A percentile compares a stretch with the other conserved stretches of the same genome.
Evolutionary conservation across 208 protist genomes (phyloP).

Genomic region (Tritrichomonas foetus): DNA sequence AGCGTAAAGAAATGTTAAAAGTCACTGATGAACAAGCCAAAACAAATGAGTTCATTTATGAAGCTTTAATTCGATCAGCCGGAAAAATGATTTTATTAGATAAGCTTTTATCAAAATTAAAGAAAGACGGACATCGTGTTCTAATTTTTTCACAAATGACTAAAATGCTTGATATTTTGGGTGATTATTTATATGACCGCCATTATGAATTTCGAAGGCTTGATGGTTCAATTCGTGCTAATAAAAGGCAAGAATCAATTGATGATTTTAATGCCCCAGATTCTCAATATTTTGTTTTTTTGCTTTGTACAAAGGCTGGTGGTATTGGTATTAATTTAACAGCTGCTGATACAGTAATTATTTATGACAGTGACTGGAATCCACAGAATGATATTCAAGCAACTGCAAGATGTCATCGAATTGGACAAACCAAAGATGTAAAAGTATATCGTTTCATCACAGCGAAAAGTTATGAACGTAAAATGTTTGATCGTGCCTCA

Average conservation of each 20-base stretch:
- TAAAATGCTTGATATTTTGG: constrained; percentile 57
- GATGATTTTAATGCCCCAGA: constrained; percentile 47
- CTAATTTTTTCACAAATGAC: constrained; percentile 98
- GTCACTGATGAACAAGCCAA: background rate
- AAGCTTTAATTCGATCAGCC: constrained; percentile 50
- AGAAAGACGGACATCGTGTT: constrained; percentile 69
- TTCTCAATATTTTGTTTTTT: constrained; percentile 48
- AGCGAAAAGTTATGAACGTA: constrained; percentile 68
- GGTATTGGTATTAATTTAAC: constrained; percentile 62
- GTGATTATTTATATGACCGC: constrained; percentile 48
- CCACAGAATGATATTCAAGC: constrained; percentile 63
- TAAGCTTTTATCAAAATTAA: constrained; percentile 57
- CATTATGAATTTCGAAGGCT: constrained; percentile 62
- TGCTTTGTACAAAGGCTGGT: constrained; percentile 57
- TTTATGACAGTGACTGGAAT: constrained; percentile 65
- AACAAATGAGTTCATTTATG: background rate
- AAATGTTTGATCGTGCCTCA: constrained; percentile 73
- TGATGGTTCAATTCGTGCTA: constrained; percentile 48
- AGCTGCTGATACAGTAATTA: constrained; percentile 61
- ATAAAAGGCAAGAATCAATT: constrained; percentile 51
- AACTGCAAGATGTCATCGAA: constrained; percentile 81
- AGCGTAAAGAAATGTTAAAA: background rate
- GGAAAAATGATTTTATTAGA: constrained; percentile 63
- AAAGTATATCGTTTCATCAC: constrained; percentile 76
- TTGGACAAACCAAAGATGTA: constrained; percentile 80